Base-by-base conservation (phyloP, 1,284 basidiomycete species). In the Cryptococcus wingfieldii region DNA sequence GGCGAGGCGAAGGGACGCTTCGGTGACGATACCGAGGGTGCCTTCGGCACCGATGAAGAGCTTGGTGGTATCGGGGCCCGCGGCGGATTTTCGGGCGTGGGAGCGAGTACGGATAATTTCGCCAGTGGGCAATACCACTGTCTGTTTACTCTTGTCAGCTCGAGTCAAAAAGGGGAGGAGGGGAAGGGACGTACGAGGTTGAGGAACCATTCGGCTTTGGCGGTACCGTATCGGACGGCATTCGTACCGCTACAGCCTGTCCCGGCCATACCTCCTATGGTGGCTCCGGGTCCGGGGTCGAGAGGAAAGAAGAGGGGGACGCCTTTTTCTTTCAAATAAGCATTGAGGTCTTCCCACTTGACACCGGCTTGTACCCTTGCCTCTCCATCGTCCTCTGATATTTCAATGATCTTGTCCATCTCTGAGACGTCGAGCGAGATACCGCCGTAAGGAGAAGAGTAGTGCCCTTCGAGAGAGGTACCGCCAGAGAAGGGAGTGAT, bases 21-120 rank as follows among this genome's bases (percentile, higher is more conserved):
- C 93, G 0, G 90, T 94, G 37, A 97, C 83, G 53, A 98, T 90
- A 0, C 94, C 94, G 25, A 97, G 78, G 0, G 93, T 97, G 1
- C 94, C 94, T 71, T 98, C 94, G 0, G 92, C 89, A 18, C 94
- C 93, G 51, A 96, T 88, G 77, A 97, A 97, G 16, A 97, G 76
- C 66, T 94, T 92, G 1, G 91, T 94, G 1, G 85, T 80, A 67
- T 98, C 93, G 53, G 90, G 93, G 1, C 94, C 94, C 0, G 91
- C 91, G 0, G 89, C 87, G 0, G 90, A 94, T 72, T 97, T 97
- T 47, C 81, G 80, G 0, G 94, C 87, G 38, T 90, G 79, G 42
- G 84, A 82, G 2, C 94, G 84, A 0, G 94, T 98, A 72, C 94
- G 95, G 73, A 98, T 93, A 16, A 97, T 87, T 70, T 96, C 85